Conservation (phyloP, 1,284 basidiomycete species). For the Puccinia novopanici region DNA sequence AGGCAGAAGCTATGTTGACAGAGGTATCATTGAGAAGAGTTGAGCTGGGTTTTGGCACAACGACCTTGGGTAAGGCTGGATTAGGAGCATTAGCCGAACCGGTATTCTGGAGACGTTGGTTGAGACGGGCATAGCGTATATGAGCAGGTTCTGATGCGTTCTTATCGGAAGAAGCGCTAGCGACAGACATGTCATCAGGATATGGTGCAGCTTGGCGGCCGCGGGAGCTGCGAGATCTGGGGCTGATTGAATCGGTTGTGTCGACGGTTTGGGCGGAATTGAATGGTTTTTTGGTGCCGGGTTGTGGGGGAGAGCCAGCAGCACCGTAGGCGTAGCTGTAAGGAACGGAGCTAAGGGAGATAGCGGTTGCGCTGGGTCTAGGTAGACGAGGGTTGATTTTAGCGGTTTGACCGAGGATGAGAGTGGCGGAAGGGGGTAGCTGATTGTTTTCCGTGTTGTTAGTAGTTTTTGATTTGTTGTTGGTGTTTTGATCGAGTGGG, state of each 20-base stretch:
- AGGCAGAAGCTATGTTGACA: conserved; percentile 42
- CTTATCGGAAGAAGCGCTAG: neutral
- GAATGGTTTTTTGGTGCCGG: neutral
- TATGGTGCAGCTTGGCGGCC: neutral
- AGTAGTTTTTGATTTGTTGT: neutral
- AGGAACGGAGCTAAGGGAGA: conserved; percentile 10
- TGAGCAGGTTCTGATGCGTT: conserved; percentile 5
- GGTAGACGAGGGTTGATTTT: conserved; percentile 30
- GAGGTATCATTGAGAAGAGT: conserved; percentile 38
- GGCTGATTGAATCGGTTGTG: conserved; percentile 6
- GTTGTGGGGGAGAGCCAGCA: conserved; percentile 12
- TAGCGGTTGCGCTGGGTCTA: neutral
- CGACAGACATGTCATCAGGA: neutral
- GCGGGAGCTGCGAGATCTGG: neutral
- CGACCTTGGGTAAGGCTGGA: neutral
- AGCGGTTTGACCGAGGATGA: conserved; percentile 32
- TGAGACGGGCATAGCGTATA: conserved; percentile 27
- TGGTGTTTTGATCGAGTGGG: neutral
- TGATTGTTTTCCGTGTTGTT: neutral
- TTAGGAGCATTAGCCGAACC: conserved; percentile 15
- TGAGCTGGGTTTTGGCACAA: conserved; percentile 16
- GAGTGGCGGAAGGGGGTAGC: conserved; percentile 32
- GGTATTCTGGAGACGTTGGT: conserved; percentile 24
- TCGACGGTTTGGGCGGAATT: conserved; percentile 21
- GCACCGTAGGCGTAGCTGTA: conserved; percentile 45